These are phyloP conservation scores for Stevia rebaudiana DNA, from an alignment of 140 eudicot species.

Conservation along the genomic window DNA sequence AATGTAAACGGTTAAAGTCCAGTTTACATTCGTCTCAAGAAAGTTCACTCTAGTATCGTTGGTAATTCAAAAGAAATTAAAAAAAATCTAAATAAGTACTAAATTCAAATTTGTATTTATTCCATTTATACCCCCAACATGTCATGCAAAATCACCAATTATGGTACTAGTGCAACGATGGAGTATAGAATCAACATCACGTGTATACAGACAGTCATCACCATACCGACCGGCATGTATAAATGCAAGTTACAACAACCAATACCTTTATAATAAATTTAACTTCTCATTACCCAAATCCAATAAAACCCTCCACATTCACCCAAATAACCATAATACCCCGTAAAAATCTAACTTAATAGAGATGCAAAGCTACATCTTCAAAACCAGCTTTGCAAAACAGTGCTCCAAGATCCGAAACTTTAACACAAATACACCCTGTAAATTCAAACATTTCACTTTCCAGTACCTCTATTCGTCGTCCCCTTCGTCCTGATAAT, in stretches of 20 bases:
- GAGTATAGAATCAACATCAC: slow-evolving; percentile 2
- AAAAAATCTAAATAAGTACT: neutral
- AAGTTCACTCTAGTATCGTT: too few relatives aligned
- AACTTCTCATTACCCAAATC: neutral
- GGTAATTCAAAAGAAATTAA: too few relatives aligned
- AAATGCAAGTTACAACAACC: slow-evolving; percentile 24
- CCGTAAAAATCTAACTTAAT: neutral
- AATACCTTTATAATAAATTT: neutral
- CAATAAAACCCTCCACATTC: slow-evolving; percentile 18
- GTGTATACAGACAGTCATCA: slow-evolving; percentile 6
- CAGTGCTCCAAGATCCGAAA: neutral
- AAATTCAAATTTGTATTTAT: neutral
- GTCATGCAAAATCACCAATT: slow-evolving; percentile 2
- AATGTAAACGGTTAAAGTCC: too few relatives aligned
- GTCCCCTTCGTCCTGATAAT: slow-evolving; percentile 56
- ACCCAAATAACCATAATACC: slow-evolving; percentile 17
- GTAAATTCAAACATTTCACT: slow-evolving; percentile 9
- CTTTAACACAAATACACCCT: slow-evolving; percentile 21
- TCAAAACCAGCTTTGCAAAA: slow-evolving; percentile 3
- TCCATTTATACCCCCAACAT: slow-evolving; percentile 1
- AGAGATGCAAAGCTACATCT: slow-evolving; percentile 8
- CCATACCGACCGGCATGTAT: neutral
- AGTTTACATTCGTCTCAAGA: too few relatives aligned
- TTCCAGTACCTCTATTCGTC: slow-evolving; percentile 42
- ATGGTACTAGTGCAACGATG: neutral